Base-by-base conservation (phyloP, 768 basidiomycete species). In the Glaciozyma antarctica region DNA sequence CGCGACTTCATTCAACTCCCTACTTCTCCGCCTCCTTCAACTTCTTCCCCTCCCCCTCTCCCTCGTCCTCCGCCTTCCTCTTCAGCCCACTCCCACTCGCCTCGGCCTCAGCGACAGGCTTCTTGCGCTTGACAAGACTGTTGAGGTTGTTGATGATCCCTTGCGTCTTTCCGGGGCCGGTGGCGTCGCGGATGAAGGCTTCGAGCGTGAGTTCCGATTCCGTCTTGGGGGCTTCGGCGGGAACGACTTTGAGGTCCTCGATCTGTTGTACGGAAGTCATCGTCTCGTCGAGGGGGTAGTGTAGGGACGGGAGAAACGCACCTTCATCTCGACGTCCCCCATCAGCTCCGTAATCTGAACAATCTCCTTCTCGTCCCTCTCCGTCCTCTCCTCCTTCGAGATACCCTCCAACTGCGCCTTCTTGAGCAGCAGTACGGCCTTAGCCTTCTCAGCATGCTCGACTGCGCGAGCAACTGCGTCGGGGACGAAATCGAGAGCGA, bases 401-500 rank as follows among this genome's bases (percentile, higher is more conserved):
- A 49, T 49, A 15, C 13, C 7, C 48, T 71, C 66, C 16, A 71
- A 41, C 30, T 63, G 30, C 1, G 12, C 49, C 13, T 63, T 16
- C 52, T 47, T 63, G 30, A 61, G 32, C 17, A 61, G 0, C 8
- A 71, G 54, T 5, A 71, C 70, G 0, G 10, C 41, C 53, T 71
- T 71, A 8, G 70, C 66, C 64, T 65, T 61, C 51, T 68, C 62
- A 22, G 70, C 70, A 44, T 71, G 70, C 7, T 6, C 5, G 17
- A 71, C 69, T 13, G 70, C 66, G 28, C 60, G 58, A 6, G 3
- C 34, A 24, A 54, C 62, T 6, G 48, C 44, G 30, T 63, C 47
- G 7, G 70, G 70, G 17, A 68, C 41, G 47, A 71, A 71, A 52
- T 71, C 70, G 58, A 68, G 66, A 44, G 70, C 66, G 58, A 71